phyloP scores from a whole-genome alignment of 305 asterid genomes.

The Andrographis paniculata region DNA sequence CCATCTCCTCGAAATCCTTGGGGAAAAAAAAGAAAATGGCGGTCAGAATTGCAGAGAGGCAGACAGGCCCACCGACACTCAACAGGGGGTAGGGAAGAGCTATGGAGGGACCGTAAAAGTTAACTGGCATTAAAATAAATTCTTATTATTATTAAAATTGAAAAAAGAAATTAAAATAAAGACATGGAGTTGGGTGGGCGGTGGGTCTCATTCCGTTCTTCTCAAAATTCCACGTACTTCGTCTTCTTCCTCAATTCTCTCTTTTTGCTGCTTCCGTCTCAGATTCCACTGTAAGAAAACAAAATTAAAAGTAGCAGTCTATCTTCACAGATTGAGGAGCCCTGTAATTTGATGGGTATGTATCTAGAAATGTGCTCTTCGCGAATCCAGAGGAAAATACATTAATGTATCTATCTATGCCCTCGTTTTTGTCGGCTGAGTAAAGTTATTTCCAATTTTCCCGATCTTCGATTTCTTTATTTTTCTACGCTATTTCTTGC shows the following conservation, averaged over 20 bases:
- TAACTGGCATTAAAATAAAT: no score
- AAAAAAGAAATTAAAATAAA: not conserved
- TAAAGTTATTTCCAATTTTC: not conserved
- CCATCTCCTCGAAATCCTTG: not conserved
- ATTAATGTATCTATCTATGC: not conserved
- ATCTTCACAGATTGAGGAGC: not conserved
- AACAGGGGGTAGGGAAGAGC: not conserved
- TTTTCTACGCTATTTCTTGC: not conserved
- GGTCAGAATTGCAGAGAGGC: not conserved
- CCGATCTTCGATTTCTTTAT: slow-evolving; percentile 4
- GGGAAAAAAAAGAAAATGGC: not conserved
- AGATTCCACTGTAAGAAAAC: slow-evolving; percentile 7
- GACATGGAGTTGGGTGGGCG: slow-evolving; percentile 26
- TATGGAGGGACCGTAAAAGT: no score
- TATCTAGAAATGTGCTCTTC: not conserved
- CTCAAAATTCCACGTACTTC: slow-evolving; percentile 22
- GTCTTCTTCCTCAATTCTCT: slow-evolving; percentile 30
- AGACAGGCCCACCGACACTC: slow-evolving; percentile 2
- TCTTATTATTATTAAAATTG: no score
- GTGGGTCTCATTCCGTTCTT: slow-evolving; percentile 24
- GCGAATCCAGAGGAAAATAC: not conserved
- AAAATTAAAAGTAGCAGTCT: not conserved
- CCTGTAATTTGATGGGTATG: not conserved
- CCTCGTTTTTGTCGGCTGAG: slow-evolving; percentile 1
- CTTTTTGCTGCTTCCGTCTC: slow-evolving; percentile 11